Conservation (phyloP, 495 filamentous ascomycete genomes). For the Annulohypoxylon maeteangense region DNA sequence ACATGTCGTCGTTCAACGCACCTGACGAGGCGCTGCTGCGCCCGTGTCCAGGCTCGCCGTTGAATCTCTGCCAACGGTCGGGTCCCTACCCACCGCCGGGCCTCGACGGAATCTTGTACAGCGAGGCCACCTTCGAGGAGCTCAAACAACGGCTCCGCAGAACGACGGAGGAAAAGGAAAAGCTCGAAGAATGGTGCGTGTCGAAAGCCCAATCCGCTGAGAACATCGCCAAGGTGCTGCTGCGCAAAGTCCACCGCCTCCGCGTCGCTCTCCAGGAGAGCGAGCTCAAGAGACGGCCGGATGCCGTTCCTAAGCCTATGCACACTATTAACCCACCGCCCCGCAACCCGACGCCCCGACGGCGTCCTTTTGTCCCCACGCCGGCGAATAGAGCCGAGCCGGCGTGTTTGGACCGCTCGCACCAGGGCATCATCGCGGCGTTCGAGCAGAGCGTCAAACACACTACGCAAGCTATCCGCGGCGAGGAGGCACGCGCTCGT, state of each 20-base stretch:
- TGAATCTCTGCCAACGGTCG: not conserved
- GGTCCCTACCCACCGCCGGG: not conserved
- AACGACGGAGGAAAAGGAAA: not conserved
- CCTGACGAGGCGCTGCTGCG: conserved; percentile 3
- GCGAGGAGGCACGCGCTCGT: not conserved
- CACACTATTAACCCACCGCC: not conserved
- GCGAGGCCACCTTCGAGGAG: not conserved
- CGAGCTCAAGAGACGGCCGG: not conserved
- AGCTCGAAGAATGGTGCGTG: not conserved
- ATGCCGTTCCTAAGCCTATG: not conserved
- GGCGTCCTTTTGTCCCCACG: not conserved
- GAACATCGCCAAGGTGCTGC: not conserved
- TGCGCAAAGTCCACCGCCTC: not conserved
- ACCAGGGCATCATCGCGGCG: not conserved
- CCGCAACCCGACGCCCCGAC: not conserved
- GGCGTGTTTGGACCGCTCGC: not conserved
- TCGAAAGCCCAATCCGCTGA: not conserved
- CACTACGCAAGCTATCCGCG: not conserved
- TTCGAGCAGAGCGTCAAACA: not conserved
- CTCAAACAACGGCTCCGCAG: conserved; percentile 2
- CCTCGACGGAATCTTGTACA: not conserved
- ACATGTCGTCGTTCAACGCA: not conserved
- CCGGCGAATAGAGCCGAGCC: not conserved
- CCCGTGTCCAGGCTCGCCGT: not conserved
- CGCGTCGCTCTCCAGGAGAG: not conserved